Evolutionary conservation across 306 rosid genomes (phyloP), one percentile per base, ranked within the genome.

Genomic region (Luffa aegyptiaca): DNA sequence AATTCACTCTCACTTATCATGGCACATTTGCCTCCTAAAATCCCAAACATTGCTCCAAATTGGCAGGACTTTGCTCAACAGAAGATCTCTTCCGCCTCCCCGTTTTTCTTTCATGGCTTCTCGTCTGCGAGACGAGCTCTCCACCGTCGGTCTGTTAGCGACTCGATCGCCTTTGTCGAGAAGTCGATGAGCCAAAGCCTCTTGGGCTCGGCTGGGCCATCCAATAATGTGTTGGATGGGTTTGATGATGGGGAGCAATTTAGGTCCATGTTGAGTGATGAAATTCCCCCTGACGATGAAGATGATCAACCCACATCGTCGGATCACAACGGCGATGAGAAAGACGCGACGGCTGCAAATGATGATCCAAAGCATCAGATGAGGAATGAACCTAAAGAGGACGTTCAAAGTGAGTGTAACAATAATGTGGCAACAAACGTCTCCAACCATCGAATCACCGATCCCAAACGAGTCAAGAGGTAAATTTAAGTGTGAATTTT

Each of bases 1-100:
- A 48, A 11, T 48, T 48, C 16, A 10, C 3, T 48, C 11, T 26
- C 66, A 8, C 11, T 8, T 8, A 21, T 26, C 35, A 93, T 94
- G 98, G 96, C 97, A 13, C 97, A 94, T 62, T 89, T 94, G 42
- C 98, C 98, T 77, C 98, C 98, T 0, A 94, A 94, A 85, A 82
- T 91, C 81, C 98, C 98, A 57, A 90, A 83, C 87, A 79, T 88
- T 84, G 3, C 57, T 75, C 37, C 88, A 39, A 85, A 81, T 82
- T 94, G 96, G 98, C 84, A 90, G 8, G 94, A 87, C 37, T 88
- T 84, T 7, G 74, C 87, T 10, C 84, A 75, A 81, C 86, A 82
- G 8, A 89, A 78, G 62, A 48, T 86, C 66, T 84, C 88, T 80
- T 69, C 89, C 41, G 10, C 76, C 55, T 3, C 83, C n/a, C n/a